Percentiles rank a stretch among this genome's conserved stretches.
These are phyloP conservation scores for Taphrina deformans DNA, from an alignment of 1,139 yeast genomes.

Conservation along the genomic window DNA sequence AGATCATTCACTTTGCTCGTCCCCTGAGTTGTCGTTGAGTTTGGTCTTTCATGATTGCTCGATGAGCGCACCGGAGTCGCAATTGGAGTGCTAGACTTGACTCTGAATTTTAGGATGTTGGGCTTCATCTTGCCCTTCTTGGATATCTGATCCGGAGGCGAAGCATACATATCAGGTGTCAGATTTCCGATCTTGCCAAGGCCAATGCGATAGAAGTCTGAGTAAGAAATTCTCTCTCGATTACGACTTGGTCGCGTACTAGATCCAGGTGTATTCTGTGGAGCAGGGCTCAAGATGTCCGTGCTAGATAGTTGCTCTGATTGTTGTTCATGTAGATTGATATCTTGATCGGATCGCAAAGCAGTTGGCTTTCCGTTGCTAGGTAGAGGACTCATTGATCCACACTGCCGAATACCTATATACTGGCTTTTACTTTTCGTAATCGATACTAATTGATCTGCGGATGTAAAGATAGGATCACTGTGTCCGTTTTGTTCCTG, in stretches of 20 bases:
- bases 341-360: neutral
- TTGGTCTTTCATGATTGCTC: neutral
- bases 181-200: neutral
- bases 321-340: neutral
- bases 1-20: neutral
- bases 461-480: no score
- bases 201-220: slow-evolving; percentile 10
- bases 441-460: no score
- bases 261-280: neutral
- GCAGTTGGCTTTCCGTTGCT: neutral
- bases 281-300: neutral
- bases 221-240: slow-evolving; percentile 9
- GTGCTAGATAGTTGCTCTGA: neutral
- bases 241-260: neutral
- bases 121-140: neutral
- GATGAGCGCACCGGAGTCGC: neutral
- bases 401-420: no score
- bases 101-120: slow-evolving; percentile 2
- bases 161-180: neutral
- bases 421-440: no score
- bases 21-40: neutral
- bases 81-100: neutral
- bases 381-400: neutral
- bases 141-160: neutral
- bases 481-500: no score